Evolutionary conservation across 108 stramenopile genomes (phyloP).

Genomic region (Nannochloropsis oceanica): DNA sequence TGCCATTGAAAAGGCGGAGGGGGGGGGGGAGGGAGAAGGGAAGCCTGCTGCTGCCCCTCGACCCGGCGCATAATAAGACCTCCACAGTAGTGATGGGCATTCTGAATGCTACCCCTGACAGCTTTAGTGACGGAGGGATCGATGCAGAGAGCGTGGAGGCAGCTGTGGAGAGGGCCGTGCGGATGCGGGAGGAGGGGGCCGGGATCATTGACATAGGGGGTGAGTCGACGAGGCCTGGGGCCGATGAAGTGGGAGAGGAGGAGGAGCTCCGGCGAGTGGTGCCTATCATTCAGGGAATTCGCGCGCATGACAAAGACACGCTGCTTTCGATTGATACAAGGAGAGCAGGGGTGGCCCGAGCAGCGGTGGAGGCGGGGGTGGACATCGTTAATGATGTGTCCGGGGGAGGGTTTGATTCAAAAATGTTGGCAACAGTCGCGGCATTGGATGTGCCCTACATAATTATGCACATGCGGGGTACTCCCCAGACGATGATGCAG

Average conservation of each 20-base stretch:
- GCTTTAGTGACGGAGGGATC: conserved; percentile 85
- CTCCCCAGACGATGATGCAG: conserved; percentile 69
- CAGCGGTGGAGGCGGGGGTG: conserved; percentile 72
- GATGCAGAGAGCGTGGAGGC: conserved; percentile 13
- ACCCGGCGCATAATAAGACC: conserved; percentile 11
- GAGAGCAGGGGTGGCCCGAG: conserved; percentile 60
- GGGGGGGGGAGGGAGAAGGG: background rate
- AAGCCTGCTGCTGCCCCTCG: conserved; percentile 5
- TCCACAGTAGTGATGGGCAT: conserved; percentile 85
- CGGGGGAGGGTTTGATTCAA: conserved; percentile 65
- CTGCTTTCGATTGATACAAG: conserved; percentile 89
- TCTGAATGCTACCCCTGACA: conserved; percentile 88
- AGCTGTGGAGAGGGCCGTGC: conserved; percentile 57
- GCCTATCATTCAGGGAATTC: conserved; percentile 63
- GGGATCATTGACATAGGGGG: conserved; percentile 85
- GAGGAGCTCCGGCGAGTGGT: conserved; percentile 63
- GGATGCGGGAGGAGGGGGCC: conserved; percentile 67
- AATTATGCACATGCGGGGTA: conserved; percentile 90
- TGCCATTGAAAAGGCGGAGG: conserved; percentile 51
- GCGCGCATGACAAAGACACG: conserved; percentile 23
- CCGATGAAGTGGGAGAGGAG: conserved; percentile 41
- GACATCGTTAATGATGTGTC: conserved; percentile 92
- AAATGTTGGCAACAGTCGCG: conserved; percentile 67
- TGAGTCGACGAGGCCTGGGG: conserved; percentile 68
- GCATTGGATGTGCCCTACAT: conserved; percentile 60